Base-by-base conservation (phyloP, 257 asterid genomes). In the Agastache rugosa region DNA sequence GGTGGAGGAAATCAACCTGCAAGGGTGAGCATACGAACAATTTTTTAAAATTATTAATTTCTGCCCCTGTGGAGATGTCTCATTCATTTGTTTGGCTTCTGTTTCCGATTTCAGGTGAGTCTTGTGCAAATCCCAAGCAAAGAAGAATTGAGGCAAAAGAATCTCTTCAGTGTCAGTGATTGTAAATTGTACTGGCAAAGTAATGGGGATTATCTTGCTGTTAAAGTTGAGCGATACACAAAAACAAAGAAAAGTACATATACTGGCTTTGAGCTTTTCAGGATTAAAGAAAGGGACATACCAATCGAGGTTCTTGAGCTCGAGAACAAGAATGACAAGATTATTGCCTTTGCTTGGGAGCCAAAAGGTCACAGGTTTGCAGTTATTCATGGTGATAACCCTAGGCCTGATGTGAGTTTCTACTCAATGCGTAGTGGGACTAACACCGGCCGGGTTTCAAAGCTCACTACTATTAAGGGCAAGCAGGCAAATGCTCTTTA, bases 1-100 rank as follows among this genome's bases (percentile, higher is more conserved):
- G 98, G 98, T 5, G 98, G 97, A 41, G 99, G 97, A 75, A 94
- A 92, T 82, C 99, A 94, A 77, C 99, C 97, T 69, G 99, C 99
- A 59, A 88, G 96, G 93, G 97, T 91, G 74, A 83, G 82, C 63
- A 27, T 64, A 22, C 64, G 12, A 55, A 60, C 48, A 31, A 69
- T 27, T 66, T 10, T 41, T 2, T 34, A 19, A 42, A 58, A 45
- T 9, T 4, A 8, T 67, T 50, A 4, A 2, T 66, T 44, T 66
- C 31, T 42, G 23, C 44, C 45, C 59, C 23, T 50, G 17, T 51
- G 48, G 35, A 34, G 63, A 44, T 75, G 47, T 73, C 22, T 71
- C 42, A n/a, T 53, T 53, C 54, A 3, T 17, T 45, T 15, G 44
- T 25, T 67, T 54, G 15, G 35, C 67, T 44, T 55, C 11, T 50